A percentile compares a stretch with the other conserved stretches of the same genome.
phyloP scores from a whole-genome alignment of 352 stramenopile genomes.

The Chrysophaeum taylorii region DNA sequence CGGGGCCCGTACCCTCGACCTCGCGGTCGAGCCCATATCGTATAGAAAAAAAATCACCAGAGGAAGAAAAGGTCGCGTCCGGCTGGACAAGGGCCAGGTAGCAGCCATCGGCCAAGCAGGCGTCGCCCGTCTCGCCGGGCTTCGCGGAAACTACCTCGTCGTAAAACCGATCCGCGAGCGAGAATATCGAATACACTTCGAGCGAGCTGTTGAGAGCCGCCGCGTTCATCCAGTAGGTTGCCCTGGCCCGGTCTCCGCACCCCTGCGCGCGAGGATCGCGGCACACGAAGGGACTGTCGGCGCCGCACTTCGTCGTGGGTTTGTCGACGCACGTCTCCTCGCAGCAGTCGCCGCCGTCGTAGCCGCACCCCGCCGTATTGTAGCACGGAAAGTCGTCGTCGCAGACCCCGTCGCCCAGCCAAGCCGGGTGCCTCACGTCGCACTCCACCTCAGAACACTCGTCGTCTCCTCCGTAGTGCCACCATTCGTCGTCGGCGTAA shows the following conservation, averaged over 20 bases:
- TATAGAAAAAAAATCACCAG: too few species aligned
- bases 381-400: conserved; percentile 21
- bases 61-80: not conserved
- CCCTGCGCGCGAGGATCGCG: not conserved
- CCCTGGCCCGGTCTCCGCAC: not conserved
- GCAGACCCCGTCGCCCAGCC: conserved; percentile 18
- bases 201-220: too few species aligned
- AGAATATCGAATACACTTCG: too few species aligned
- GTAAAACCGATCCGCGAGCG: too few species aligned
- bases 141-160: not conserved
- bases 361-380: conserved; percentile 48
- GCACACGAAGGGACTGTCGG: not conserved
- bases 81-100: not conserved
- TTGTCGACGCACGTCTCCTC: conserved; percentile 31
- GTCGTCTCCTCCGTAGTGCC: too few species aligned
- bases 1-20: not conserved
- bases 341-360: conserved; percentile 56
- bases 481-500: too few species aligned
- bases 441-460: not conserved
- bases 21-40: not conserved
- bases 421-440: conserved; percentile 5
- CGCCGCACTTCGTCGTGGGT: not conserved
- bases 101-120: conserved; percentile 2
- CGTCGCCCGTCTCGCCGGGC: not conserved
- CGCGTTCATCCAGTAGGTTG: not conserved